Percentiles rank a stretch among this genome's conserved stretches.
phyloP scores from a whole-genome alignment of 2,329 filamentous ascomycete genomes.

The Colletotrichum orchidophilum region DNA sequence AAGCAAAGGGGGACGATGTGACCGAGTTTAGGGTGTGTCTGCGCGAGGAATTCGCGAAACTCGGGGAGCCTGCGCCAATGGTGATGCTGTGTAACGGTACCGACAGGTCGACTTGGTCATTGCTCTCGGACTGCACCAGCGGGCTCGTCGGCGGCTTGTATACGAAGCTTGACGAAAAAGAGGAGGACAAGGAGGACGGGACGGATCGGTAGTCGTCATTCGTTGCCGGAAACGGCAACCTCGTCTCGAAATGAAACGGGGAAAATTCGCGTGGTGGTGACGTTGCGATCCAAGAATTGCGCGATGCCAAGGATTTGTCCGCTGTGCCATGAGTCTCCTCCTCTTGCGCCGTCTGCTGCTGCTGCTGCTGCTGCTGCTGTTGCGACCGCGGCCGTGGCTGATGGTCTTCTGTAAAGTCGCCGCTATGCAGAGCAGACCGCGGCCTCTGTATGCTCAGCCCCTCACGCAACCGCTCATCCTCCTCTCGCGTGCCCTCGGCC shows the following conservation, averaged over 20 bases:
- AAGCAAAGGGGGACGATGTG: conserved; percentile 54
- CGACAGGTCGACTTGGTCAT: conserved; percentile 76
- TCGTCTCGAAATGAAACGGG: conserved; percentile 54
- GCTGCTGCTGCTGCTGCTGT: neutral
- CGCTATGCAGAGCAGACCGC: conserved; percentile 77
- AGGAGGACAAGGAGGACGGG: conserved; percentile 73
- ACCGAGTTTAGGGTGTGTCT: conserved; percentile 79
- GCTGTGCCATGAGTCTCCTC: conserved; percentile 3
- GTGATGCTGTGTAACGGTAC: conserved; percentile 62
- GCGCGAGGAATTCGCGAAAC: conserved; percentile 51
- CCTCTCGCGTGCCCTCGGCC: conserved; percentile 35
- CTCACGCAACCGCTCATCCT: conserved; percentile 58
- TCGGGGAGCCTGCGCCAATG: conserved; percentile 47
- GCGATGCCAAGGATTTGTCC: conserved; percentile 30
- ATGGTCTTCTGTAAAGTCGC: conserved; percentile 65
- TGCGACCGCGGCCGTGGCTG: neutral
- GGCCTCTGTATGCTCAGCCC: conserved; percentile 81
- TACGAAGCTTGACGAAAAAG: conserved; percentile 81
- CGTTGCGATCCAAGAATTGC: conserved; percentile 60
- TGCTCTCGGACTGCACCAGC: conserved; percentile 87
- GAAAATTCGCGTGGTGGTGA: conserved; percentile 64
- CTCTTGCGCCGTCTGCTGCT: conserved; percentile 9
- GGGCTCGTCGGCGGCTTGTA: conserved; percentile 93
- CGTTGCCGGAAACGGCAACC: conserved; percentile 43
- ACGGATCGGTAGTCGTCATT: conserved; percentile 52